Percentiles rank a stretch among this genome's conserved stretches.
Evolutionary conservation across 257 asterid genomes (phyloP).

Genomic region (Oldenlandia corymbosa): DNA sequence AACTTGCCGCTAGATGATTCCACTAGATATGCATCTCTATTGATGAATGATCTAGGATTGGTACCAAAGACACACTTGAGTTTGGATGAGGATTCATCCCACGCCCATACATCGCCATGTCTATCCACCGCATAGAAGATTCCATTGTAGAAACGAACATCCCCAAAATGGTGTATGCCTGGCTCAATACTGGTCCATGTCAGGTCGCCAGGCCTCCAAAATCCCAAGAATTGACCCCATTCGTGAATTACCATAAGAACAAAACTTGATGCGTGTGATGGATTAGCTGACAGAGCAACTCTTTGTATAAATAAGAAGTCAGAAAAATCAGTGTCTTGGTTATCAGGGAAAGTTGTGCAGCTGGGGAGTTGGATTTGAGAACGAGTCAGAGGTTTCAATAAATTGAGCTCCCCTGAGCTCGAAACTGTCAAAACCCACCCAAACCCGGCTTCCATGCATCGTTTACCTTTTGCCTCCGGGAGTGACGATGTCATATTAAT

Average conservation of each 20-base stretch:
- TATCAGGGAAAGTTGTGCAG: neutral
- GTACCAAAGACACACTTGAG: neutral
- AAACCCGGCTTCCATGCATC: neutral
- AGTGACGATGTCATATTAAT: neutral
- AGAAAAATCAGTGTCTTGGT: too few relatives aligned
- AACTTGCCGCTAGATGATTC: neutral
- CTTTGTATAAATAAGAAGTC: neutral
- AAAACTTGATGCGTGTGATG: neutral
- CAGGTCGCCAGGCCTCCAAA: neutral
- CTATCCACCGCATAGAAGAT: neutral
- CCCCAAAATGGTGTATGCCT: neutral
- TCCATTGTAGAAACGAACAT: neutral
- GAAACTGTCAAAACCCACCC: neutral
- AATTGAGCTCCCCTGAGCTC: neutral
- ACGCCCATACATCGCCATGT: neutral
- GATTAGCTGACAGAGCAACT: slow-evolving; percentile 2
- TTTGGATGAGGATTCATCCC: neutral
- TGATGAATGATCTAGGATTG: neutral
- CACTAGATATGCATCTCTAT: neutral
- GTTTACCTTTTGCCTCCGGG: neutral
- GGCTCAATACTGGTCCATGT: neutral
- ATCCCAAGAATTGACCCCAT: neutral
- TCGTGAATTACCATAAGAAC: neutral
- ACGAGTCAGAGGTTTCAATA: neutral
- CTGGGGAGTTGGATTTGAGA: neutral